Conservation (phyloP, 345 rosid genomes). For the sweet orange (Citrus sinensis) region DNA sequence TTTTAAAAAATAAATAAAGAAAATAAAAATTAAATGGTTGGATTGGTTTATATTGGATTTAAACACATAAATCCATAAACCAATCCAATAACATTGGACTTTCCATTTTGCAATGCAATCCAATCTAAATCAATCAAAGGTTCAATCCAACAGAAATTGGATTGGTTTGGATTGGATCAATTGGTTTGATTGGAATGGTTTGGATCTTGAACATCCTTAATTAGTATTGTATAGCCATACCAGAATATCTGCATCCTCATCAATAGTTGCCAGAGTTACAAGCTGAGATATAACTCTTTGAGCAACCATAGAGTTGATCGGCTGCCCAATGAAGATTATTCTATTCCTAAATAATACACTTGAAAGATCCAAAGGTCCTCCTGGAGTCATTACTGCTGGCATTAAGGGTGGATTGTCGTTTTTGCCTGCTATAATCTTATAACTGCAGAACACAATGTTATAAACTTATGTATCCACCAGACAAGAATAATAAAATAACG, state of each 20-base stretch:
- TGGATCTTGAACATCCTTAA: too few relatives aligned
- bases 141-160: too few relatives aligned
- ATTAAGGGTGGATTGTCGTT: conserved; percentile 79
- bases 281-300: conserved; percentile 92
- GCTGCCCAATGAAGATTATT: conserved; percentile 85
- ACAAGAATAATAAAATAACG: not conserved
- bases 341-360: conserved; percentile 79
- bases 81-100: too few relatives aligned
- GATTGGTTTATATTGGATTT: too few relatives aligned
- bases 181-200: too few relatives aligned
- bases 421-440: conserved; percentile 47
- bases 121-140: too few relatives aligned
- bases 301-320: conserved; percentile 80
- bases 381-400: conserved; percentile 89
- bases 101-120: too few relatives aligned
- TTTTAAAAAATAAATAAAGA: too few relatives aligned
- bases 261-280: conserved; percentile 80
- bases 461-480: not conserved
- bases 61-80: too few relatives aligned
- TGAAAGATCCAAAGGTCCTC: conserved; percentile 86
- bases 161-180: too few relatives aligned
- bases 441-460: conserved; percentile 30
- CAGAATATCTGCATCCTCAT: conserved; percentile 88
- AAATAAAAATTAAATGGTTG: too few relatives aligned
- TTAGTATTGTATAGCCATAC: conserved; percentile 26